Conservation (phyloP, 2,329 filamentous ascomycete genomes). For the Thielaviopsis punctulata region DNA sequence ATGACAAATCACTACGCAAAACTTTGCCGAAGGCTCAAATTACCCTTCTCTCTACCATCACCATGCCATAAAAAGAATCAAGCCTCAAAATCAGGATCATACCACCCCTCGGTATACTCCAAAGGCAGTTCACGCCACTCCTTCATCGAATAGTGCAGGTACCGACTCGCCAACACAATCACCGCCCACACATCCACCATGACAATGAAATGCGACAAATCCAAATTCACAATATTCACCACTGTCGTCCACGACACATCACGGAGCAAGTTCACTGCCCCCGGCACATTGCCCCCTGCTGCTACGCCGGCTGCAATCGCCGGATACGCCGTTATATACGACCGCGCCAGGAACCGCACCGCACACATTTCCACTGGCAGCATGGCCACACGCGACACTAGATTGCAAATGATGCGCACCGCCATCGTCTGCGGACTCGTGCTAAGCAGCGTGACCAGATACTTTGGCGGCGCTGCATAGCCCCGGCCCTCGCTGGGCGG, state of each 20-base stretch:
- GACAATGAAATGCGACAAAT: constrained; percentile 13
- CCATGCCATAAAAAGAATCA: background rate
- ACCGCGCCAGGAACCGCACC: constrained; percentile 27
- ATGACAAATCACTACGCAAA: no score
- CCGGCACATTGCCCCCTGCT: background rate
- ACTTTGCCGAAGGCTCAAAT: no score
- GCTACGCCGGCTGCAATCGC: constrained; percentile 18
- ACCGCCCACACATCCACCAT: constrained; percentile 9
- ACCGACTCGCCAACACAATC: constrained; percentile 5
- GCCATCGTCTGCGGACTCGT: constrained; percentile 31
- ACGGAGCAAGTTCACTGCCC: constrained; percentile 13
- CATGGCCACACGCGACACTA: constrained; percentile 25
- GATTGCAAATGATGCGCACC: constrained; percentile 28
- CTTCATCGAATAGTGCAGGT: constrained; percentile 8
- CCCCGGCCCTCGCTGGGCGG: constrained; percentile 19
- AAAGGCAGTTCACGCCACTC: constrained; percentile 7
- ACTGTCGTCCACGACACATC: background rate
- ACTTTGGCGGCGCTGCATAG: constrained; percentile 18
- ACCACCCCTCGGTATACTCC: background rate
- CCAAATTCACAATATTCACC: constrained; percentile 23
- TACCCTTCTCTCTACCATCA: no score
- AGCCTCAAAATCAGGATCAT: background rate
- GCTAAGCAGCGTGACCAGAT: constrained; percentile 32
- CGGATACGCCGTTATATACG: constrained; percentile 20
- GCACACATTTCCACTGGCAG: constrained; percentile 30